Percentiles rank a stretch among this genome's conserved stretches.
phyloP scores from a whole-genome alignment of 345 rosid species.

The Arabidopsis thaliana region DNA sequence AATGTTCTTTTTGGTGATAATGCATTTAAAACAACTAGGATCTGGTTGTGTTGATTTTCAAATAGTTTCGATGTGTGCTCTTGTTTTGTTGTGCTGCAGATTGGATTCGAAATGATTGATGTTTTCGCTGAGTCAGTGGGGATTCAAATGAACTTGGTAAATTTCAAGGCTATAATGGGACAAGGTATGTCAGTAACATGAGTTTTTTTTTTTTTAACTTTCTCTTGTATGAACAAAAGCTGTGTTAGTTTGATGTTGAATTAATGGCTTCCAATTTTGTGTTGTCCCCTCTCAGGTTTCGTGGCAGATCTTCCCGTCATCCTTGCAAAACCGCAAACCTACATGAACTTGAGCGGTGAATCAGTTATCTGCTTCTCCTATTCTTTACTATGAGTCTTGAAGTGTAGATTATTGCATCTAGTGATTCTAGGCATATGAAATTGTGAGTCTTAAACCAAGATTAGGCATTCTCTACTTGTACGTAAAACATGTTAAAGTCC shows the following conservation, averaged over 20 bases:
- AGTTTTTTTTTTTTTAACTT: not conserved
- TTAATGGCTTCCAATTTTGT: not conserved
- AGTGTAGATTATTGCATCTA: slow-evolving; percentile 17
- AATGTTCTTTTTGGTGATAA: not conserved
- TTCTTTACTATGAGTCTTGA: not conserved
- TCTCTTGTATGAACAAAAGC: not conserved
- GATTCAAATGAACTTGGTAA: slow-evolving; percentile 53
- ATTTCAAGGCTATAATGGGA: slow-evolving; percentile 76
- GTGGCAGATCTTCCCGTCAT: slow-evolving; percentile 64
- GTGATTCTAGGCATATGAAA: slow-evolving; percentile 18
- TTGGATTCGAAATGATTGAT: slow-evolving; percentile 83
- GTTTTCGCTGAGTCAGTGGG: slow-evolving; percentile 68
- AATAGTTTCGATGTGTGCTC: slow-evolving; percentile 7
- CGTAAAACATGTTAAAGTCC: not conserved
- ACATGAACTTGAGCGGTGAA: slow-evolving; percentile 98
- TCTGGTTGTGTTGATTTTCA: not conserved
- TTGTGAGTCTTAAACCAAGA: not conserved
- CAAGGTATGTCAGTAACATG: slow-evolving; percentile 51
- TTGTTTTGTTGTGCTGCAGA: slow-evolving; percentile 27
- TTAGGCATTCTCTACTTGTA: not conserved
- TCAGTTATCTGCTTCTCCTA: slow-evolving; percentile 54
- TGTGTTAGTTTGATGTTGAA: slow-evolving; percentile 21
- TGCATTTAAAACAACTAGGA: not conserved
- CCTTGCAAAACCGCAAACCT: slow-evolving; percentile 83
- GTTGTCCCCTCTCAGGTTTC: slow-evolving; percentile 47